Percentiles rank a stretch among this genome's conserved stretches.
These are phyloP conservation scores for Parasarocladium wereldwijsianum DNA, from an alignment of 2,329 filamentous ascomycete species.

Conservation along the genomic window DNA sequence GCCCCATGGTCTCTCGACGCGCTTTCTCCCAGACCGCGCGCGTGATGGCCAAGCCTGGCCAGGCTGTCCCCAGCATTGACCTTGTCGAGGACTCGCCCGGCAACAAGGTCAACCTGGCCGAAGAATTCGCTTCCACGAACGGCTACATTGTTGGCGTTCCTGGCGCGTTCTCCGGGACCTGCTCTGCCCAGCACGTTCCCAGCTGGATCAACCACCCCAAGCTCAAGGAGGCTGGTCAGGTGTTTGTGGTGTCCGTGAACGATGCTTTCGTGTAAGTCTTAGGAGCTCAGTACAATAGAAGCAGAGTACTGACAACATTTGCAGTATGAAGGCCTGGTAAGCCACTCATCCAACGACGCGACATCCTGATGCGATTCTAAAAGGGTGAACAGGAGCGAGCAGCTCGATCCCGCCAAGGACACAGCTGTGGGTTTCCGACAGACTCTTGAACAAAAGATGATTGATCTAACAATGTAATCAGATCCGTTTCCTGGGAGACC, in stretches of 20 bases:
- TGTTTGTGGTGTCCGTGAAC: conserved; percentile 87
- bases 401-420: conserved; percentile 58
- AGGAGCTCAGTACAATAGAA: not conserved
- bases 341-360: no score
- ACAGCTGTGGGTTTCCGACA: conserved; percentile 45
- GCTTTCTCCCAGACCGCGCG: conserved; percentile 51
- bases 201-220: conserved; percentile 71
- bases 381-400: no score
- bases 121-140: conserved; percentile 56
- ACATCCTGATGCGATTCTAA: no score
- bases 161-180: conserved; percentile 53
- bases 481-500: conserved; percentile 84
- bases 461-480: conserved; percentile 23
- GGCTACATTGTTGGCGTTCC: conserved; percentile 78
- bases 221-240: conserved; percentile 64
- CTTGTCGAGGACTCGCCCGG: conserved; percentile 77
- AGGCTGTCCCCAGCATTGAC: conserved; percentile 62
- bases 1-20: conserved; percentile 15
- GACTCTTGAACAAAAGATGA: conserved; percentile 3
- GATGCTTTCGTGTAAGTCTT: conserved; percentile 80
- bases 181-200: conserved; percentile 58
- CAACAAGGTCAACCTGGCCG: conserved; percentile 77
- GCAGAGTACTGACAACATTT: conserved; percentile 1
- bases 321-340: conserved; percentile 86
- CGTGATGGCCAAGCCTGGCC: conserved; percentile 59